Conservation (phyloP, 139 green algal genomes). For the Spirogloea muscicola region DNA sequence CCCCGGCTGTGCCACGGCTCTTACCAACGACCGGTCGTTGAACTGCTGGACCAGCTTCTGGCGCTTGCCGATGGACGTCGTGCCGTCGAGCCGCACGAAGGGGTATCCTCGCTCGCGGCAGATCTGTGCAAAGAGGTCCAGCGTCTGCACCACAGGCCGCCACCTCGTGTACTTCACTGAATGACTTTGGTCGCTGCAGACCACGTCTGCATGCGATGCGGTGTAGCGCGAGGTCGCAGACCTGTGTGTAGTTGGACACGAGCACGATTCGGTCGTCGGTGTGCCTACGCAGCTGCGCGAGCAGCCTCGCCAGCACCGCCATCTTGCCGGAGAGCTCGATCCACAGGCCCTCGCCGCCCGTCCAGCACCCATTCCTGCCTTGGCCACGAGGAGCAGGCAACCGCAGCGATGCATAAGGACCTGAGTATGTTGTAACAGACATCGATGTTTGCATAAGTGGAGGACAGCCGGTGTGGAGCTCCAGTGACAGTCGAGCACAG, state of each 20-base stretch:
- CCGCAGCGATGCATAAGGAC: neutral
- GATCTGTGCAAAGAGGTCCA: constrained; percentile 83
- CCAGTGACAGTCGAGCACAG: neutral
- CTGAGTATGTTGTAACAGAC: neutral
- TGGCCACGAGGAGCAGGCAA: neutral
- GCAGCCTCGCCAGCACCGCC: constrained; percentile 76
- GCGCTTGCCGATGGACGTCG: constrained; percentile 83
- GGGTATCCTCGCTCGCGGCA: constrained; percentile 84
- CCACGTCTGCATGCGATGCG: too few species aligned
- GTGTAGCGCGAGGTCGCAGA: constrained; percentile 3
- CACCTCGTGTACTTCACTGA: constrained; percentile 80
- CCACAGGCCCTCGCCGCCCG: constrained; percentile 29
- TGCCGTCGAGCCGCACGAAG: constrained; percentile 85
- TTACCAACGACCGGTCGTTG: too few species aligned
- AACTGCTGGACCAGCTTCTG: constrained; percentile 88
- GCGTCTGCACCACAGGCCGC: constrained; percentile 62
- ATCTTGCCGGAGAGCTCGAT: constrained; percentile 72
- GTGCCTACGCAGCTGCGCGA: constrained; percentile 70
- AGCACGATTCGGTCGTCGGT: constrained; percentile 75
- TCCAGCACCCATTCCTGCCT: constrained; percentile 32
- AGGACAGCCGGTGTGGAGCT: neutral
- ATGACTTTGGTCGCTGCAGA: too few species aligned
- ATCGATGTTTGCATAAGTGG: neutral
- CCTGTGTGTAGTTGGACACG: constrained; percentile 82
- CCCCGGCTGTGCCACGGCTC: too few species aligned